Conservation (phyloP, 306 rosid species). For the Cucurbita argyrosperma region DNA sequence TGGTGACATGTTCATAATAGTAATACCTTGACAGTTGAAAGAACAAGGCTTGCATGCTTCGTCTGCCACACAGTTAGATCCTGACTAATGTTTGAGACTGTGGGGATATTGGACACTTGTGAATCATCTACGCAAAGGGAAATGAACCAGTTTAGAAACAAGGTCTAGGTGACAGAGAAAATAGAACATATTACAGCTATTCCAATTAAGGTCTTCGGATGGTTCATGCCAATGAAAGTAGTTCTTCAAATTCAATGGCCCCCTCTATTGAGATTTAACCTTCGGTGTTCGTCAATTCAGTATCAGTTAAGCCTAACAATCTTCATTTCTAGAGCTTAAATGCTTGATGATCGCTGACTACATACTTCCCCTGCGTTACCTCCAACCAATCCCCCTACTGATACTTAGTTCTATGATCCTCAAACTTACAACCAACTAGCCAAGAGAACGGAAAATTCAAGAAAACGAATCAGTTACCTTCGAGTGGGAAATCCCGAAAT, state of each 20-base stretch:
- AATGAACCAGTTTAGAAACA: constrained; percentile 10
- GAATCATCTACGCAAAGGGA: constrained; percentile 37
- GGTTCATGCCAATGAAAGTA: neutral
- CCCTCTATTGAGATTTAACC: neutral
- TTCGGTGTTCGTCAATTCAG: neutral
- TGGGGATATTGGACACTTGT: constrained; percentile 27
- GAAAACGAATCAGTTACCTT: constrained; percentile 20
- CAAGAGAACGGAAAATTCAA: neutral
- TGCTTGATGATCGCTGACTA: neutral
- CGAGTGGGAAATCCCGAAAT: constrained; percentile 43
- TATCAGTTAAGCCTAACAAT: neutral
- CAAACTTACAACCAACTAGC: neutral
- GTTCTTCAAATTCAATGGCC: neutral
- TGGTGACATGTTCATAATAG: neutral
- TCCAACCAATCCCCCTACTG: neutral
- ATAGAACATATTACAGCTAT: neutral
- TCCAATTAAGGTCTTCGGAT: neutral
- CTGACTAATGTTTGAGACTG: constrained; percentile 52
- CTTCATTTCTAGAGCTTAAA: neutral
- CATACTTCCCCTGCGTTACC: neutral
- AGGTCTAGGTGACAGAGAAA: neutral
- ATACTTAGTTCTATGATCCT: neutral
- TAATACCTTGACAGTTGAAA: constrained; percentile 45
- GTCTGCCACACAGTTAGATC: constrained; percentile 66
- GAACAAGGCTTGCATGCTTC: constrained; percentile 57